Base-by-base conservation (phyloP, 2,329 filamentous ascomycete species). In the Purpureocillium takamizusanense region DNA sequence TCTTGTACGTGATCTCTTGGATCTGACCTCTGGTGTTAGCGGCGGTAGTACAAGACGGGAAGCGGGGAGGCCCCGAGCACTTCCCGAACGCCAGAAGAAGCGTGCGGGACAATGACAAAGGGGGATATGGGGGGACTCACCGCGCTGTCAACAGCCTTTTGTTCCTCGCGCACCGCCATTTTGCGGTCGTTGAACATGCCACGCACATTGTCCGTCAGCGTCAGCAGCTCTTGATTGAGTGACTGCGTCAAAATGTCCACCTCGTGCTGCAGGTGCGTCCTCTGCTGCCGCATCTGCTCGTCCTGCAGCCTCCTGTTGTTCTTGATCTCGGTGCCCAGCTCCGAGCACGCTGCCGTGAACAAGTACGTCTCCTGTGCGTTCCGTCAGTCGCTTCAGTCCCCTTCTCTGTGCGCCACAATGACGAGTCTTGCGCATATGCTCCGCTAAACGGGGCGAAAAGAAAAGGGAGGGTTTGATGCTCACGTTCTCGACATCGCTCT, bases 111-210 rank as follows among this genome's bases (percentile, higher is more conserved):
- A n/a, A n/a, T n/a, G n/a, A n/a, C n/a, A n/a, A n/a, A n/a, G n/a
- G n/a, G n/a, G n/a, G n/a, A n/a, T n/a, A n/a, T n/a, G n/a, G n/a
- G n/a, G n/a, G n/a, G n/a, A 67, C 74, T 39, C 65, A 87, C 82
- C 51, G 81, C 81, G 36, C 83, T 85, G 55, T 97, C 90, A 54
- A 86, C 83, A 7, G 73, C 72, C 55, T 88, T 81, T 62, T 95
- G 88, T 59, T 95, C 86, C 60, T 90, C 85, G 39, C 88, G 71
- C 2, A 94, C 88, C 2, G 79, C 77, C 85, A 97, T 94, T 58
- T 90, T 92, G 32, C 94, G 78, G 57, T 98, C 90, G 54, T 97
- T 90, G 58, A 97, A 95, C 73, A 95, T 83, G 41, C 87, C 90
- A 57, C 89, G 87, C n/a, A 97, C 73, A 39, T 89, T 86, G 55